Evolutionary conservation across 2,329 filamentous ascomycete genomes (phyloP), one percentile per base, ranked within the genome.

Genomic region (Cyclaneusma minus): DNA sequence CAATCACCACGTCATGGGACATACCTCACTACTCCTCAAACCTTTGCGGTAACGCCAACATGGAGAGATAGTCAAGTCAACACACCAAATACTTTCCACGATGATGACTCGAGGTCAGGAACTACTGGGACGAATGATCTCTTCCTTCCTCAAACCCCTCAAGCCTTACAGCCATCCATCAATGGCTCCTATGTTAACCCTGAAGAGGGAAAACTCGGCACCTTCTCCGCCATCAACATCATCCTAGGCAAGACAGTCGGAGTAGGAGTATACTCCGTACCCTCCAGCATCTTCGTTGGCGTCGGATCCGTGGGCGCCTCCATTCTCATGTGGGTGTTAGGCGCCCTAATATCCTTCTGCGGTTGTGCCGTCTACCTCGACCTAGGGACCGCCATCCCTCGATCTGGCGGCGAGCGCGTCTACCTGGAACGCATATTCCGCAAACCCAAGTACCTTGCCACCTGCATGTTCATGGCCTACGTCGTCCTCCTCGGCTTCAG

Each of bases 271-370:
- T 70, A 68, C 38, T 64, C 64, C 1, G 64, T 65, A 1, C 65
- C 65, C 1, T 60, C 60, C 2, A 61, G 63, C n/a, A 63, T 70
- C 24, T 64, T 65, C 31, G 52, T 55, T 6, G 57, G 60, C 1
- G 58, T 63, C 2, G 64, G 64, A 0, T 66, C 56, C 6, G 64
- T 68, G 4, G 65, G 65, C 3, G 55, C 65, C 22, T 52, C 56
- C 6, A 44, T 70, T 9, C 49, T 64, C 23, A 44, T 70, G 12
- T 70, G 66, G 66, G 52, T 65, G 2, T 44, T 67, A 7, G 64
- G 61, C 16, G 50, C 48, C 14, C 33, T 57, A 7, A 54, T 61
- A 19, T 55, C 55, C 1, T 53, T 54, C 28, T 55, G 55, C 23
- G 58, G 58, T 12, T 48, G 60, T 7, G 48, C 52, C 8, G 56